These are phyloP conservation scores for Fusarium ramigenum DNA, from an alignment of 2,329 filamentous ascomycete species.

Conservation along the genomic window DNA sequence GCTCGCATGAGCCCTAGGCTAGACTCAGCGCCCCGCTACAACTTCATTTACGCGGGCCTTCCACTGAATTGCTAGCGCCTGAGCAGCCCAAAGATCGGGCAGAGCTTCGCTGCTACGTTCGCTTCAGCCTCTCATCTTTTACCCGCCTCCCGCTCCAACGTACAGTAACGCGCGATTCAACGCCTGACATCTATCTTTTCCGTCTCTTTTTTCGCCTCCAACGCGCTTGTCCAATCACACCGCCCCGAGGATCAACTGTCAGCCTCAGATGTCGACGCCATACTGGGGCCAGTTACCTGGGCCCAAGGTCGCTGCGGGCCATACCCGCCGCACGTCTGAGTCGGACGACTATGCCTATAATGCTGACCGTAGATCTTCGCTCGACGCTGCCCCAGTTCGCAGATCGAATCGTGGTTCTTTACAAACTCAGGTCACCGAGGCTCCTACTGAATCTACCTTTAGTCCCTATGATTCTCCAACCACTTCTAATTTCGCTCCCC, in stretches of 20 bases:
- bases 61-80: slow-evolving; percentile 29
- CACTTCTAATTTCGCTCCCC: slow-evolving; percentile 58
- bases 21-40: slow-evolving; percentile 35
- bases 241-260: slow-evolving; percentile 26
- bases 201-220: slow-evolving; percentile 11
- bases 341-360: slow-evolving; percentile 45
- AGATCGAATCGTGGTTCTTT: slow-evolving; percentile 62
- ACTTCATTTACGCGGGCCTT: slow-evolving; percentile 20
- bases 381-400: slow-evolving; percentile 52
- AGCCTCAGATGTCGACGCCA: slow-evolving; percentile 56
- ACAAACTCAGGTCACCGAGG: slow-evolving; percentile 65
- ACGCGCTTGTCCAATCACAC: slow-evolving; percentile 42
- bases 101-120: slow-evolving; percentile 23
- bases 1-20: slow-evolving; percentile 41
- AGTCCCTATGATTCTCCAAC: slow-evolving; percentile 67
- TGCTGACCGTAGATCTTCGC: slow-evolving; percentile 46
- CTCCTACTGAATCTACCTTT: slow-evolving; percentile 66
- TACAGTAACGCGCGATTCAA: slow-evolving; percentile 25
- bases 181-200: slow-evolving; percentile 21
- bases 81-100: slow-evolving; percentile 14
- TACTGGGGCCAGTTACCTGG: slow-evolving; percentile 69
- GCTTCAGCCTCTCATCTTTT: slow-evolving; percentile 28
- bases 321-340: slow-evolving; percentile 50
- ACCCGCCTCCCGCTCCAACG: slow-evolving; percentile 30
- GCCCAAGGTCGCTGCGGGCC: slow-evolving; percentile 51